These are phyloP conservation scores for Mycena leptocephala DNA, from an alignment of 768 basidiomycete genomes.

Conservation along the genomic window DNA sequence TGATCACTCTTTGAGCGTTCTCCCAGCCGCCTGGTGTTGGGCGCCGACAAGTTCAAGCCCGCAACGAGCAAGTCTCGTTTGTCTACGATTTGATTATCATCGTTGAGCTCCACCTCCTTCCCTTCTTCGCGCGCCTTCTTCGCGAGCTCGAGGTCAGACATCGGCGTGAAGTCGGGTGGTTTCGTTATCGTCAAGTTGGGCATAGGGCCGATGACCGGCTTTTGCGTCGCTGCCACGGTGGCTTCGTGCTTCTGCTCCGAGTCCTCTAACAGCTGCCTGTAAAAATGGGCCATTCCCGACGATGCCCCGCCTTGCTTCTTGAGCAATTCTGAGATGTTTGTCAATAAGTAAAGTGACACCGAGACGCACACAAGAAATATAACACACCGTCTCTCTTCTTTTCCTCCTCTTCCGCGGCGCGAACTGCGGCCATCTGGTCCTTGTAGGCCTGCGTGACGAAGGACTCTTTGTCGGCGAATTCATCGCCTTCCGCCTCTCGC, in stretches of 20 bases:
- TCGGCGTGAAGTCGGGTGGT: conserved; percentile 73
- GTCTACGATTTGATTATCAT: conserved; percentile 98
- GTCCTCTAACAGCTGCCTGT: conserved; percentile 83
- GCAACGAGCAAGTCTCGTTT: conserved; percentile 93
- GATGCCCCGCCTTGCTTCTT: conserved; percentile 72
- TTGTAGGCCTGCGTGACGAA: conserved; percentile 99
- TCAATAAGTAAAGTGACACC: conserved; percentile 11
- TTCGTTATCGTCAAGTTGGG: conserved; percentile 85
- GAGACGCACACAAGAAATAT: background rate
- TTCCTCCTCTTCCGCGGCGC: conserved; percentile 95
- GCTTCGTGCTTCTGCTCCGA: conserved; percentile 89
- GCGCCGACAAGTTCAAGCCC: conserved; percentile 91
- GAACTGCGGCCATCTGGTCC: conserved; percentile 94
- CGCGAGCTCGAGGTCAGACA: conserved; percentile 85
- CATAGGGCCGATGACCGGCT: conserved; percentile 70
- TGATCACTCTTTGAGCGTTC: conserved; percentile 50
- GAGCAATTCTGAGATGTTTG: conserved; percentile 64
- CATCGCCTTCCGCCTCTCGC: conserved; percentile 93
- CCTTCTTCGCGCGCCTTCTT: conserved; percentile 80
- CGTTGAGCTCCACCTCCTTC: conserved; percentile 93
- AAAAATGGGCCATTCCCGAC: conserved; percentile 91
- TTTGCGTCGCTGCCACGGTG: conserved; percentile 84
- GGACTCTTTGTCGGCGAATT: conserved; percentile 95
- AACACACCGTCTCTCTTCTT: conserved; percentile 86
- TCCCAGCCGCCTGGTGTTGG: conserved; percentile 84